These are phyloP conservation scores for Russula olivacea DNA, from an alignment of 768 basidiomycete genomes.

Conservation along the genomic window DNA sequence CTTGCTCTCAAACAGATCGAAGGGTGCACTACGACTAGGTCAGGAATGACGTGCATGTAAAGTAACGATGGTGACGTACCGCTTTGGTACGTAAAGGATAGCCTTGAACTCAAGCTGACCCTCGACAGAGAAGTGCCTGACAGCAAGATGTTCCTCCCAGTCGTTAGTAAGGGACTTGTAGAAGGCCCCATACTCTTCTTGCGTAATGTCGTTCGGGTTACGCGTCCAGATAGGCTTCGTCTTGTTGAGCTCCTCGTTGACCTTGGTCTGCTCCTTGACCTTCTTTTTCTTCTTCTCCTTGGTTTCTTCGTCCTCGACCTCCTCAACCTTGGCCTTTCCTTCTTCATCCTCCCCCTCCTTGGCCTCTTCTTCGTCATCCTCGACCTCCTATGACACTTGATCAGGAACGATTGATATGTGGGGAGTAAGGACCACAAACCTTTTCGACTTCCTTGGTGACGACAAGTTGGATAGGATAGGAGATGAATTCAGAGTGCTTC, in stretches of 20 bases:
- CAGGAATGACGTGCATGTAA: slow-evolving; percentile 20
- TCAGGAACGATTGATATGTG: slow-evolving; percentile 7
- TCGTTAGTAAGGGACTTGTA: slow-evolving; percentile 99
- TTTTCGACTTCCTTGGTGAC: slow-evolving; percentile 99
- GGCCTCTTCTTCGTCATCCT: slow-evolving; percentile 55
- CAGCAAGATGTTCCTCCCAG: slow-evolving; percentile 99
- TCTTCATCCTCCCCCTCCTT: slow-evolving; percentile 69
- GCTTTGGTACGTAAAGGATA: slow-evolving; percentile 94
- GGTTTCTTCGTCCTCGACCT: slow-evolving; percentile 61
- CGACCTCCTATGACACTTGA: slow-evolving; percentile 60
- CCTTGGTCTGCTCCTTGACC: slow-evolving; percentile 79
- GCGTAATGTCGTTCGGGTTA: slow-evolving; percentile 88
- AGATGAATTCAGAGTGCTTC: slow-evolving; percentile 99
- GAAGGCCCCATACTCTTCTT: slow-evolving; percentile 92
- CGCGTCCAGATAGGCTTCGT: slow-evolving; percentile 99
- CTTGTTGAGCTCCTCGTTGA: slow-evolving; percentile 99
- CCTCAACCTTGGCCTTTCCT: slow-evolving; percentile 67
- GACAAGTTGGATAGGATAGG: slow-evolving; percentile 97
- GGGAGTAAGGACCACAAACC: slow-evolving; percentile 44
- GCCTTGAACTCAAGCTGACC: slow-evolving; percentile 99
- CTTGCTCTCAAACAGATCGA: slow-evolving; percentile 99
- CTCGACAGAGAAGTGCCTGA: slow-evolving; percentile 99
- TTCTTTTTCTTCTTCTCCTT: slow-evolving; percentile 88
- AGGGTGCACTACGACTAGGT: slow-evolving; percentile 65
- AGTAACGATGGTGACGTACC: slow-evolving; percentile 42